These are phyloP conservation scores for Pyronema domesticum DNA, from an alignment of 495 filamentous ascomycete species.

Conservation along the genomic window DNA sequence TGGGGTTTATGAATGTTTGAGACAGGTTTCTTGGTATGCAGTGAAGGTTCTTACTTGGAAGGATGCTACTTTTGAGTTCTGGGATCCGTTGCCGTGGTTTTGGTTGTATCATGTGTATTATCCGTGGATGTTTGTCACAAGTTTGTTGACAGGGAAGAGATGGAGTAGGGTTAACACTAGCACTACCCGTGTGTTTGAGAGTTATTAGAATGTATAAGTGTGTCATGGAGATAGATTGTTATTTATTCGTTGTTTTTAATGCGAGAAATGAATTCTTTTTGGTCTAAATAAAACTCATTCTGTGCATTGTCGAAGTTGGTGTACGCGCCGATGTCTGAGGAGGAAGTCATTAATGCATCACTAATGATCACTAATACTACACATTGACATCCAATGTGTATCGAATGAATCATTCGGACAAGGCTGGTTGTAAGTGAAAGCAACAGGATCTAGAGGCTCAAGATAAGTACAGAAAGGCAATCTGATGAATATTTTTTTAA, in stretches of 20 bases:
- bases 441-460: too few species aligned
- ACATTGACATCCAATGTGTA: too few species aligned
- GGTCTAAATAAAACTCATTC: too few species aligned
- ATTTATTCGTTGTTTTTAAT: not conserved
- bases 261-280: too few species aligned
- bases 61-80: conserved; percentile 40
- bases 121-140: conserved; percentile 32
- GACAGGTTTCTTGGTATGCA: not conserved
- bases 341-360: too few species aligned
- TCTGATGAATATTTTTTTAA: too few species aligned
- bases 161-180: conserved; percentile 45
- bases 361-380: too few species aligned
- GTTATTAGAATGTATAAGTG: not conserved
- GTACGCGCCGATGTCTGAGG: too few species aligned
- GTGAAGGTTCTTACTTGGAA: conserved; percentile 32
- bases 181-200: conserved; percentile 38
- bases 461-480: too few species aligned
- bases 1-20: not conserved
- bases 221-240: not conserved
- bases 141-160: conserved; percentile 26
- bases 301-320: too few species aligned
- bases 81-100: conserved; percentile 43
- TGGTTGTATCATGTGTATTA: conserved; percentile 44
- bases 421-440: too few species aligned
- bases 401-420: too few species aligned